Base-by-base conservation (phyloP, 805 yeast species). In the Wickerhamiella galacta region DNA sequence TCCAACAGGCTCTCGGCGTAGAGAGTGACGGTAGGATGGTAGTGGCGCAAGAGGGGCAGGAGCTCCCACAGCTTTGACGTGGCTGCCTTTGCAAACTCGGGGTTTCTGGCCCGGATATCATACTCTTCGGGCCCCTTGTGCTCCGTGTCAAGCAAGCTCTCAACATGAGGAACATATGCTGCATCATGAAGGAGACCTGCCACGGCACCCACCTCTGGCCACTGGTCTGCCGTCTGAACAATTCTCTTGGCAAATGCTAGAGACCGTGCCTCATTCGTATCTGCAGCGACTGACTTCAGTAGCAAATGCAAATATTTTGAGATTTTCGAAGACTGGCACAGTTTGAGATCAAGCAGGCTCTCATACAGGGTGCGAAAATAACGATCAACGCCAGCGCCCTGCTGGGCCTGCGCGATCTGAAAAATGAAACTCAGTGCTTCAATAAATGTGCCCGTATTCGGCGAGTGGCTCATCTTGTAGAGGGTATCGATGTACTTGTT, bases 231-330 rank as follows among this genome's bases (percentile, higher is more conserved):
- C 26, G 81, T 69, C 56, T 90, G 96, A 26, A 80, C 61, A 32
- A 83, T 71, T 58, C 98, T 68, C 57, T 90, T 90, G 30, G 80
- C 90, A 54, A 90, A 87, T 0, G 98, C 93, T 50, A 75, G 60
- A 5, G 82, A 78, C 45, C 96, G 66, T 11, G 68, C 62, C 16
- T 54, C 52, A 30, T 65, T 61, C 6, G 57, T 45, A 48, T 85
- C 96, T 37, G 65, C 64, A 4, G 47, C 38, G 56, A 90, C 60
- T 0, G 95, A 70, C 52, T 79, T 82, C 65, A 71, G 83, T 32
- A 90, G 59, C 47, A 90, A 61, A 51, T 87, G 85, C 58, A 90
- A 62, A 53, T 83, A 90, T 38, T 90, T 76, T 44, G 93, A 82
- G 56, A 87, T 93, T 53, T 90, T 90, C 2, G 96, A 80, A 0